Base-by-base conservation (phyloP, 1,284 basidiomycete species). In the Puccinia horiana region DNA sequence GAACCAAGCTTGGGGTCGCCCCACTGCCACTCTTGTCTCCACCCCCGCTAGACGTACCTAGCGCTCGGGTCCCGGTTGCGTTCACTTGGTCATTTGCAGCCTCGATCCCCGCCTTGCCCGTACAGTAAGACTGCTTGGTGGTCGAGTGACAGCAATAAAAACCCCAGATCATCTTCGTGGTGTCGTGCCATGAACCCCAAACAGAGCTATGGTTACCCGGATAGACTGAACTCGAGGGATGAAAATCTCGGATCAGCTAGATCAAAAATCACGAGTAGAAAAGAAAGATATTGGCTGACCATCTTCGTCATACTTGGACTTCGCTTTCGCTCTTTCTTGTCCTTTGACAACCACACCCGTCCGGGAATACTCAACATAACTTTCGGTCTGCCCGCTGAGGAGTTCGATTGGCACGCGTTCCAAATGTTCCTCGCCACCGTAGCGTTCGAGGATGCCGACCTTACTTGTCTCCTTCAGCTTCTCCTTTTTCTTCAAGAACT, bases 351-450 rank as follows among this genome's bases (percentile, higher is more conserved):
- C 90, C 86, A 94, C 92, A 32, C 97, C 97, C 4, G 93, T 91
- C 83, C 94, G 90, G 81, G 94, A 96, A 88, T 98, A 99, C 88
- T 99, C 97, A 69, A 98, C 93, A 84, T 99, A 99, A 83, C 96
- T 91, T 87, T 99, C 97, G 47, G 95, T 96, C 88, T 98, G 96
- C 0, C 97, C 97, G 83, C 92, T 91, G 54, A 95, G 87, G 49
- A 99, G 89, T 88, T 99, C 96, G 85, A 91, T 92, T 12, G 97
- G 95, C 12, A 92, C 91, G 52, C 90, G 90, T 87, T 95, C 92
- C 83, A 99, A 90, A 87, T 97, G 96, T 87, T 97, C 90, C 85
- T 93, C 96, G 47, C 97, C 97, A 76, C 97, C 97, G 84, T 99
- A 99, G 88, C 91, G 93, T 63, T 91, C 91, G 77, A 98, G 89